phyloP scores from a whole-genome alignment of 106 monocot genomes.

The Dioscorea alata region DNA sequence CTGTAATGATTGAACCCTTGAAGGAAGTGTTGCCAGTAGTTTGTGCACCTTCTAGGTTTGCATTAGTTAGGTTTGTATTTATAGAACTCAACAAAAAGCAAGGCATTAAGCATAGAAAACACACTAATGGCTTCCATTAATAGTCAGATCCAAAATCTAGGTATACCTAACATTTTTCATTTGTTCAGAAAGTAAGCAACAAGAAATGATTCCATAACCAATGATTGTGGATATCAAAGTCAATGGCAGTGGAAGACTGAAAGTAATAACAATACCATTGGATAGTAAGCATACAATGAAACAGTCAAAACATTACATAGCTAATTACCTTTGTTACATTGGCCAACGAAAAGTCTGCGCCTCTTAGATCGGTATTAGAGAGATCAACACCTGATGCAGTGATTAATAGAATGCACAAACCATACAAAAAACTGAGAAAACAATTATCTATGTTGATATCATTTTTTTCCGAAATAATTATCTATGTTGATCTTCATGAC shows the following conservation, averaged over 20 bases:
- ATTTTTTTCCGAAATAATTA: no score
- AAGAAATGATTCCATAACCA: no score
- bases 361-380: conserved; percentile 84
- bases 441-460: no score
- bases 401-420: neutral
- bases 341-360: conserved; percentile 86
- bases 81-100: neutral
- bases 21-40: conserved; percentile 94
- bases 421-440: neutral
- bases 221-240: no score
- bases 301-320: neutral
- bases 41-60: conserved; percentile 90
- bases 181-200: no score
- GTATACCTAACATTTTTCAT: no score
- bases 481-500: no score
- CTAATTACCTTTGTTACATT: conserved; percentile 77
- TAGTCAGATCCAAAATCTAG: neutral
- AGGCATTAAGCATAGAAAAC: neutral
- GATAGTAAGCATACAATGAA: no score
- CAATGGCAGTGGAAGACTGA: no score
- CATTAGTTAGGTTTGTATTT: conserved; percentile 87
- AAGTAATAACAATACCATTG: no score
- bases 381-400: conserved; percentile 71
- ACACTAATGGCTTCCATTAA: neutral
- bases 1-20: conserved; percentile 65